Percentiles rank a stretch among this genome's conserved stretches.
Evolutionary conservation across 176 grass and related monocot genomes (phyloP).

Genomic region (Zizania latifolia): DNA sequence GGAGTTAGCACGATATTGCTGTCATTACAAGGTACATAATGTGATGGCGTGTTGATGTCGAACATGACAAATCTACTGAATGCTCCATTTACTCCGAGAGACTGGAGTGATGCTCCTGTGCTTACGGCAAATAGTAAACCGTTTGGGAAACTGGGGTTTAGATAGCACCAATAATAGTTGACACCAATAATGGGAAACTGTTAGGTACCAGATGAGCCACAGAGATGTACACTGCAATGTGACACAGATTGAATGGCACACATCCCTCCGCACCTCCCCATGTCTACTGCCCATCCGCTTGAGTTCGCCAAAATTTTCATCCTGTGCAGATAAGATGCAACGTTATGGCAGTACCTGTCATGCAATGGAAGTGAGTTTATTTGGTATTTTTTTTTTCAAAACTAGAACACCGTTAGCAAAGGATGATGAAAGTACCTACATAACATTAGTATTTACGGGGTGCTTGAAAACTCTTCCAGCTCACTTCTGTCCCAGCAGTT

Average conservation of each 20-base stretch:
- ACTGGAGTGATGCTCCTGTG: background rate
- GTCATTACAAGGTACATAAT: background rate
- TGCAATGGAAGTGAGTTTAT: background rate
- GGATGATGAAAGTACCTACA: background rate
- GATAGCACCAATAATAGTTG: too few relatives aligned
- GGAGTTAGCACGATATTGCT: background rate
- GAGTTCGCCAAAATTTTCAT: background rate
- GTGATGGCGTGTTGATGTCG: background rate
- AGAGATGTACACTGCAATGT: background rate
- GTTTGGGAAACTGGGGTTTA: background rate
- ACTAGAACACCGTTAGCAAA: background rate
- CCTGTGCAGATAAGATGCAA: background rate
- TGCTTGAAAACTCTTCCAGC: slow-evolving; percentile 25
- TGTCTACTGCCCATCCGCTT: background rate
- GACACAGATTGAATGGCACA: background rate
- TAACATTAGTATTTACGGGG: slow-evolving; percentile 2
- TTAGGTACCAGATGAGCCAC: background rate
- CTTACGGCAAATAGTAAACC: background rate
- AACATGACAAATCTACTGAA: too few relatives aligned
- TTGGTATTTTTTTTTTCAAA: background rate
- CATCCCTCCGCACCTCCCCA: background rate
- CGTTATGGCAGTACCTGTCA: background rate
- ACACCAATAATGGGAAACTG: background rate
- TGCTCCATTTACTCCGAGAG: too few relatives aligned
- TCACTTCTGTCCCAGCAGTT: slow-evolving; percentile 39